Conservation (phyloP, 345 rosid species). For the Salix dunnii region DNA sequence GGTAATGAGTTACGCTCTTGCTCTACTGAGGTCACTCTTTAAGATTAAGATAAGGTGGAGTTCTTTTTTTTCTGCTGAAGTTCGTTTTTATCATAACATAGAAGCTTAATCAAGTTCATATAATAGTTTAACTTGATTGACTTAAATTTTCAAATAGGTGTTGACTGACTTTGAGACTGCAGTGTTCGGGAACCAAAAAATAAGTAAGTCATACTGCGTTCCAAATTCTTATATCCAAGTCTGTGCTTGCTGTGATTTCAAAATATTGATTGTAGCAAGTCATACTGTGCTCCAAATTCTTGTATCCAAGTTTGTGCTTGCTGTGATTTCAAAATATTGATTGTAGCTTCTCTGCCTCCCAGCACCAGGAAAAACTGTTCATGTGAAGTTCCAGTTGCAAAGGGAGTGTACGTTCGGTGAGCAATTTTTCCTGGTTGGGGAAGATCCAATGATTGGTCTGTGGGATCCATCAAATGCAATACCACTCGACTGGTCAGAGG, state of each 20-base stretch:
- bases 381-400: constrained; percentile 33
- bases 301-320: background rate
- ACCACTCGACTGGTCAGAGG: constrained; percentile 35
- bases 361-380: constrained; percentile 23
- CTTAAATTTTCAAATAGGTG: constrained; percentile 12
- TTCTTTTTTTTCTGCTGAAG: background rate
- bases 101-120: background rate
- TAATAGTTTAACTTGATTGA: background rate
- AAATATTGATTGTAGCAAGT: background rate
- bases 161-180: background rate
- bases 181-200: background rate
- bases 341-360: background rate
- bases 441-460: constrained; percentile 24
- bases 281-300: background rate
- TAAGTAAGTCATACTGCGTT: background rate
- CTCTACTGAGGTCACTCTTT: background rate
- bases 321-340: background rate
- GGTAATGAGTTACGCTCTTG: background rate
- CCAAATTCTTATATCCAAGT: background rate
- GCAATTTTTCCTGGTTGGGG: constrained; percentile 27
- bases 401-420: constrained; percentile 27
- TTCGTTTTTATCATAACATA: background rate
- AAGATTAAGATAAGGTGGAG: background rate
- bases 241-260: background rate
- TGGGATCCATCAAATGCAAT: constrained; percentile 31